Conservation (phyloP, 108 stramenopile genomes). For the Nannochloropsis gaditana region DNA sequence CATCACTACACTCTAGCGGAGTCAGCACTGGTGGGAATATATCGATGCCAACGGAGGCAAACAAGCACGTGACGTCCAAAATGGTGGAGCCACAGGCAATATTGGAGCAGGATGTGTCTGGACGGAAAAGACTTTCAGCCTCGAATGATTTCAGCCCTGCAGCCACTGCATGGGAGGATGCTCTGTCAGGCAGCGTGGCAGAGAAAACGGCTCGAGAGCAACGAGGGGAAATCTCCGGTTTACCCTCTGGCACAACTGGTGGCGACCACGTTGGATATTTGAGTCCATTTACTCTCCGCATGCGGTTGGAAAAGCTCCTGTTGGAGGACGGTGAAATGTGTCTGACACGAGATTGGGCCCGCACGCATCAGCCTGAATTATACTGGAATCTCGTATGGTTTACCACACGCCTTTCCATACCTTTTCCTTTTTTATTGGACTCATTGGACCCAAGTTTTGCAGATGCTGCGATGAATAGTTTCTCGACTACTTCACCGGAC, state of each 20-base stretch:
- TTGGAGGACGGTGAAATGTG: not conserved
- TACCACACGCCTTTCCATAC: not conserved
- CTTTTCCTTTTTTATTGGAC: not conserved
- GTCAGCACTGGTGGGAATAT: too few relatives aligned
- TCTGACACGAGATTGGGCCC: slow-evolving; percentile 13
- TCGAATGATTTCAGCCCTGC: not conserved
- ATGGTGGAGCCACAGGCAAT: too few relatives aligned
- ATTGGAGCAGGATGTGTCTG: too few relatives aligned
- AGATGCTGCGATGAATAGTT: not conserved
- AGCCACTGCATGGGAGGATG: not conserved
- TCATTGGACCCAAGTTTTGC: not conserved
- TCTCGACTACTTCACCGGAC: not conserved
- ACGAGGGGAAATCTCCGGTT: not conserved
- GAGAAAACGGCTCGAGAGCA: not conserved
- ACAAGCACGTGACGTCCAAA: too few relatives aligned
- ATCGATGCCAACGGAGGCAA: too few relatives aligned
- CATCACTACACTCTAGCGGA: too few relatives aligned
- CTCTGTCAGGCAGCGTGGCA: not conserved
- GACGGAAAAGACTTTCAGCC: too few relatives aligned
- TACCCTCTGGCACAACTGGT: not conserved
- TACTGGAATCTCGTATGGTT: slow-evolving; percentile 14
- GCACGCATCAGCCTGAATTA: not conserved
- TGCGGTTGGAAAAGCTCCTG: not conserved
- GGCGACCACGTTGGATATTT: not conserved
- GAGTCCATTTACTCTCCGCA: slow-evolving; percentile 7